Percentiles rank a stretch among this genome's conserved stretches.
phyloP scores from a whole-genome alignment of 305 asterid genomes.

The Ajuga reptans region DNA sequence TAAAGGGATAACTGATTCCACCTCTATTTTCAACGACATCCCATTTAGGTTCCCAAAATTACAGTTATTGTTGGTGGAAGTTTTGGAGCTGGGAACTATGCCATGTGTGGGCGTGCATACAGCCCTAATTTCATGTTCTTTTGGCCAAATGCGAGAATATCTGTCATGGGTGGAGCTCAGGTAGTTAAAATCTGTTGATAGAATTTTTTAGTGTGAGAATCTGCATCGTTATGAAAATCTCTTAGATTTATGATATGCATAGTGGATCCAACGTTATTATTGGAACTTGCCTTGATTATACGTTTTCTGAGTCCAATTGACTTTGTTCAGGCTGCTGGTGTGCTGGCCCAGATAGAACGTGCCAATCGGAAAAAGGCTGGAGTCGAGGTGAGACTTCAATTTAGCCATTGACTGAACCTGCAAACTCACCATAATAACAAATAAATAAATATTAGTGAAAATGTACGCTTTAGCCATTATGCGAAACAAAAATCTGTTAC shows the following conservation, averaged over 20 bases:
- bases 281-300: not conserved
- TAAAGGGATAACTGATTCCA: not conserved
- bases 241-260: not conserved
- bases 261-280: not conserved
- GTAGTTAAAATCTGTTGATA: constrained; percentile 27
- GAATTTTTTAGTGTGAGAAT: not conserved
- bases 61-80: constrained; percentile 89
- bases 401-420: not conserved
- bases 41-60: constrained; percentile 73
- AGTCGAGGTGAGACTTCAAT: constrained; percentile 35
- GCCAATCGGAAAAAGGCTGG: constrained; percentile 67
- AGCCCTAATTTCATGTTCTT: constrained; percentile 86
- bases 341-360: constrained; percentile 72
- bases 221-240: not conserved
- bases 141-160: constrained; percentile 96
- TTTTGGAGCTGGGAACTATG: constrained; percentile 98
- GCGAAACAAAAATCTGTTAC: no score
- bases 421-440: not conserved
- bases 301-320: not conserved
- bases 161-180: constrained; percentile 99
- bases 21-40: constrained; percentile 14
- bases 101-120: constrained; percentile 99
- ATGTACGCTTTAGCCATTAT: no score
- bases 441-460: no score
- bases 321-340: constrained; percentile 84